A percentile compares a stretch with the other conserved stretches of the same genome.
These are phyloP conservation scores for Arabis alpina DNA, from an alignment of 345 rosid species.

Conservation along the genomic window DNA sequence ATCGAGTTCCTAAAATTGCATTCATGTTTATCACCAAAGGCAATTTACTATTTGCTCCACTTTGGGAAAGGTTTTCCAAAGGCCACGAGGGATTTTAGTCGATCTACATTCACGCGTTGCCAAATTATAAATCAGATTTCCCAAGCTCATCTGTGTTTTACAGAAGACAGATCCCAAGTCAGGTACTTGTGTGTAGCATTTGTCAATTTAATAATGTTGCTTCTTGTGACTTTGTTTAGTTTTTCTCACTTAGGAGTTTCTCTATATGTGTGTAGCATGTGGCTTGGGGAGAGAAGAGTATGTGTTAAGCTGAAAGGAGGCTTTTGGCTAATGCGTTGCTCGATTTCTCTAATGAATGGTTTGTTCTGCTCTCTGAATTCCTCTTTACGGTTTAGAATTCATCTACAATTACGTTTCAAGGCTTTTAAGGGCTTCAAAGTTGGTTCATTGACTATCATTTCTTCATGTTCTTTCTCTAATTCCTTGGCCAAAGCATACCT, in stretches of 20 bases:
- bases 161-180: slow-evolving; percentile 79
- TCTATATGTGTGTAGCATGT: slow-evolving; percentile 50
- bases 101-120: slow-evolving; percentile 66
- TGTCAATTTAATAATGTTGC: background rate
- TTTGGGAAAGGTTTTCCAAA: slow-evolving; percentile 88
- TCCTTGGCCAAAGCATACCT: too few relatives aligned
- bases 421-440: too few relatives aligned
- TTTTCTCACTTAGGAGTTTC: background rate
- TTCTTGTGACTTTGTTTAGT: background rate
- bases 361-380: slow-evolving; percentile 84
- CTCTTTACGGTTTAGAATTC: slow-evolving; percentile 64
- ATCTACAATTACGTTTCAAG: slow-evolving; percentile 59
- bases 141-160: slow-evolving; percentile 67
- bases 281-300: slow-evolving; percentile 91
- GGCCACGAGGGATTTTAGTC: slow-evolving; percentile 68
- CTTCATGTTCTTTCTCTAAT: too few relatives aligned
- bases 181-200: slow-evolving; percentile 50
- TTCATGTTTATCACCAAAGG: slow-evolving; percentile 95
- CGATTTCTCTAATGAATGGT: slow-evolving; percentile 86
- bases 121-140: slow-evolving; percentile 53
- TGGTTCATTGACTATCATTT: too few relatives aligned
- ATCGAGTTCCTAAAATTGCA: slow-evolving; percentile 77
- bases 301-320: slow-evolving; percentile 93
- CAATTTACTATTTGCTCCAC: slow-evolving; percentile 78
- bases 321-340: slow-evolving; percentile 89